phyloP scores from a whole-genome alignment of 2,329 filamentous ascomycete species.

The Neofusicoccum kwambonambiense region DNA sequence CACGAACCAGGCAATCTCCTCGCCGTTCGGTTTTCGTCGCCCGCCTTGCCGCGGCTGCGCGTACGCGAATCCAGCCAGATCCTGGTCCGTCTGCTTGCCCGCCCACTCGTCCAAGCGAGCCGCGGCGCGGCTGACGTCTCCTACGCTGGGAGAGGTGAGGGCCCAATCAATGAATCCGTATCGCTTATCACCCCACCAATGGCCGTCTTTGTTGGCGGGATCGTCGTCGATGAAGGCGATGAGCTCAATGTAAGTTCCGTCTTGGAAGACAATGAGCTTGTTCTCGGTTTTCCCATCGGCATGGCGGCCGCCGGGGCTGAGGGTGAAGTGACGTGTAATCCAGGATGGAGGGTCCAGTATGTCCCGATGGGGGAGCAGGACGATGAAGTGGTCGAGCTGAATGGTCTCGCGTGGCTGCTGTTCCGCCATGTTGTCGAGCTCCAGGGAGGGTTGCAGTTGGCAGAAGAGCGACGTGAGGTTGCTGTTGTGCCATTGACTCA shows the following conservation, averaged over 20 bases:
- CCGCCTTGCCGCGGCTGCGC: not conserved
- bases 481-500: not conserved
- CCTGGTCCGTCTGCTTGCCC: not conserved
- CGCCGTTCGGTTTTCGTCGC: constrained; percentile 51
- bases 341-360: constrained; percentile 50
- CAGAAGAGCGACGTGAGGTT: not conserved
- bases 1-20: constrained; percentile 59
- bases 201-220: constrained; percentile 51
- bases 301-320: constrained; percentile 61
- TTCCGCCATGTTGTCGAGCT: constrained; percentile 1
- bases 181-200: constrained; percentile 53
- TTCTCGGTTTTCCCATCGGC: constrained; percentile 62
- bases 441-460: constrained; percentile 13
- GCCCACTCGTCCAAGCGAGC: not conserved
- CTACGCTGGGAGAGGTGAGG: constrained; percentile 46
- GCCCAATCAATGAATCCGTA: constrained; percentile 62
- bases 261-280: constrained; percentile 60
- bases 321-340: constrained; percentile 55
- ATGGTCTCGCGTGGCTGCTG: constrained; percentile 3
- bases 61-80: not conserved
- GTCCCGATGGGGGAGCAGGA: constrained; percentile 57
- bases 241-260: constrained; percentile 66
- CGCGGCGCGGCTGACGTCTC: not conserved
- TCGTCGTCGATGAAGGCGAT: constrained; percentile 59
- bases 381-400: constrained; percentile 62